phyloP scores from a whole-genome alignment of 2,329 filamentous ascomycete genomes.

The Orbilia ellipsospora region DNA sequence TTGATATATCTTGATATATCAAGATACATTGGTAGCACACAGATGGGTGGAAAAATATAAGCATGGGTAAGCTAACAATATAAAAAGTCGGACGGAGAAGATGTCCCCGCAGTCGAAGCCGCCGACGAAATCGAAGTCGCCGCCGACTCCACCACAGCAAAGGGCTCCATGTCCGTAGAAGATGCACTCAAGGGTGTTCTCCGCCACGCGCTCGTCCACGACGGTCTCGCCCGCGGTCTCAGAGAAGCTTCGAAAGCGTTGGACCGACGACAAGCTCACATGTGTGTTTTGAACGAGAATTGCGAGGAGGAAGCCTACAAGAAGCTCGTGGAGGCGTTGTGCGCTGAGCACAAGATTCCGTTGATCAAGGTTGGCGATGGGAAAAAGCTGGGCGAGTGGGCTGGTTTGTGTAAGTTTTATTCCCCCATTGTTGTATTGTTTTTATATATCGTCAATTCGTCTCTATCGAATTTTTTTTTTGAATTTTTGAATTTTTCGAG shows the following conservation, averaged over 20 bases:
- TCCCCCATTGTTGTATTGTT: constrained; percentile 5
- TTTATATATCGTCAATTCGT: constrained; percentile 2
- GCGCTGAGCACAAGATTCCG: constrained; percentile 99
- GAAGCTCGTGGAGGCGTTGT: constrained; percentile 99
- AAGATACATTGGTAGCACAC: constrained; percentile 36
- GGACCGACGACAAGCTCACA: constrained; percentile 98
- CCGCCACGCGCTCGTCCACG: constrained; percentile 99
- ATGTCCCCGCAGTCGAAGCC: constrained; percentile 79
- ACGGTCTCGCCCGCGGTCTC: constrained; percentile 97
- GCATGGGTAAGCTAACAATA: too few relatives aligned
- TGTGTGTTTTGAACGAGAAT: constrained; percentile 99
- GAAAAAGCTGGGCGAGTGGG: constrained; percentile 99
- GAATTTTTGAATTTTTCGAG: not conserved
- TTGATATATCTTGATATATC: not conserved
- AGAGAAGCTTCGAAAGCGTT: constrained; percentile 99
- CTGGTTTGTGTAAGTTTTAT: constrained; percentile 91
- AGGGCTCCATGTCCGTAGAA: constrained; percentile 96
- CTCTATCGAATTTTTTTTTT: constrained; percentile 7
- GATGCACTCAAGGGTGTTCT: constrained; percentile 99
- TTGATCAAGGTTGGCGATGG: constrained; percentile 99
- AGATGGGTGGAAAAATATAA: too few relatives aligned
- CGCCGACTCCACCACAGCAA: constrained; percentile 80
- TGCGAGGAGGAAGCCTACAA: constrained; percentile 99
- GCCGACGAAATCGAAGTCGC: constrained; percentile 93
- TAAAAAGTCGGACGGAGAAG: constrained; percentile 98